Evolutionary conservation across 805 yeast species (phyloP).

Genomic region (Starmera amethionina): DNA sequence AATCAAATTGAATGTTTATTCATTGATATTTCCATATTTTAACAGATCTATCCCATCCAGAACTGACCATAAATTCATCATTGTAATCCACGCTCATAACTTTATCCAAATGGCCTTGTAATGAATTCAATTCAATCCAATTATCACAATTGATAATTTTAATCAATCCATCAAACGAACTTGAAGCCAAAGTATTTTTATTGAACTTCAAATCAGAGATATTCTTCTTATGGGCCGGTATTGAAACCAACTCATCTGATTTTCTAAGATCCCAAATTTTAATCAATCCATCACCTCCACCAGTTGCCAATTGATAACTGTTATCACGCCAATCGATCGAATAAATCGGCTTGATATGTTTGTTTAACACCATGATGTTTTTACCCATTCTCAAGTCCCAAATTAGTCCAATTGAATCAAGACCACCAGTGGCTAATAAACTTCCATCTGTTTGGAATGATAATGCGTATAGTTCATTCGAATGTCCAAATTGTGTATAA

Average conservation of each 20-base stretch:
- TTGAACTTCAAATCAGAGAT: conserved; percentile 55
- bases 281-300: conserved; percentile 72
- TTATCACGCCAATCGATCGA: conserved; percentile 65
- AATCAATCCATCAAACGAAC: conserved; percentile 65
- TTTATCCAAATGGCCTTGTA: conserved; percentile 56
- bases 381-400: conserved; percentile 88
- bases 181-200: conserved; percentile 36
- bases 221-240: conserved; percentile 69
- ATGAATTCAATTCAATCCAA: conserved; percentile 48
- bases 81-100: conserved; percentile 61
- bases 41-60: conserved; percentile 82
- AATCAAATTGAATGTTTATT: neutral
- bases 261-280: conserved; percentile 82
- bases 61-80: conserved; percentile 38
- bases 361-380: conserved; percentile 43
- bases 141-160: conserved; percentile 58
- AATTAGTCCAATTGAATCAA: conserved; percentile 59
- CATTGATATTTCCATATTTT: conserved; percentile 44
- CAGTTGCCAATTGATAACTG: conserved; percentile 72
- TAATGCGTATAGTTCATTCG: conserved; percentile 56
- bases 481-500: conserved; percentile 77
- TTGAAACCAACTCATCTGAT: conserved; percentile 29
- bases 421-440: conserved; percentile 64
- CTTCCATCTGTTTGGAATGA: conserved; percentile 72
- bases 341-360: conserved; percentile 68